phyloP scores from a whole-genome alignment of 1,139 yeast genomes.

The Kurtzmaniella quercitrusa region DNA sequence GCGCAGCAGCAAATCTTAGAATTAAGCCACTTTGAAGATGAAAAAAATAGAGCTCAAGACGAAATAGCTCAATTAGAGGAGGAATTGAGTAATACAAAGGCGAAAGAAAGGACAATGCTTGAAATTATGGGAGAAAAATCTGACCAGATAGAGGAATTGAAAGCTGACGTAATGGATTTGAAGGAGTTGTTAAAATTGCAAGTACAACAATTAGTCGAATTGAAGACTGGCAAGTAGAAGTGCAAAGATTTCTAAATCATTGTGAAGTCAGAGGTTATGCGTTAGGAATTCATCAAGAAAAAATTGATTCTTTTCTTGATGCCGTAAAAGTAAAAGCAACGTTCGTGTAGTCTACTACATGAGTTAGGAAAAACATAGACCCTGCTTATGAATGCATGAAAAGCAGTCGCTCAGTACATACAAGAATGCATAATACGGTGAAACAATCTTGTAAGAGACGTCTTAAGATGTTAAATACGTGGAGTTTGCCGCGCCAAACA shows the following conservation, averaged over 20 bases:
- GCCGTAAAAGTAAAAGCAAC: background rate
- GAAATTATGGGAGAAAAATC: conserved; percentile 84
- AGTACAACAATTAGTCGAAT: conserved; percentile 76
- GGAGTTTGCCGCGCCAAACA: too few species aligned
- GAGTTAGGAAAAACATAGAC: background rate
- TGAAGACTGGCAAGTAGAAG: background rate
- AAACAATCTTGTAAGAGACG: background rate
- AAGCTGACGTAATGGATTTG: conserved; percentile 84
- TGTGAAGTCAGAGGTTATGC: too few species aligned
- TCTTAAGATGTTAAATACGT: too few species aligned
- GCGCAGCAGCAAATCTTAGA: conserved; percentile 63
- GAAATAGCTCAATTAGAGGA: conserved; percentile 31
- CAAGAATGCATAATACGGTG: background rate
- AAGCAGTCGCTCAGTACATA: background rate
- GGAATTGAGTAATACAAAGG: conserved; percentile 35
- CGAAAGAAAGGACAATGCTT: conserved; percentile 56
- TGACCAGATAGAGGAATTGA: conserved; percentile 78
- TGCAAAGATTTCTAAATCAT: too few species aligned
- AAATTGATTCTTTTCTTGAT: background rate
- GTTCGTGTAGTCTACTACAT: background rate
- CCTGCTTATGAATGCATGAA: background rate
- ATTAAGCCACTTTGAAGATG: conserved; percentile 43
- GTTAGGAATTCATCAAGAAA: too few species aligned
- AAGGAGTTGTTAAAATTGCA: conserved; percentile 79
- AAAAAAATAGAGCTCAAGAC: conserved; percentile 33